A percentile compares a stretch with the other conserved stretches of the same genome.
phyloP scores from a whole-genome alignment of 2,329 filamentous ascomycete genomes.

The Cladosporium sp. region DNA sequence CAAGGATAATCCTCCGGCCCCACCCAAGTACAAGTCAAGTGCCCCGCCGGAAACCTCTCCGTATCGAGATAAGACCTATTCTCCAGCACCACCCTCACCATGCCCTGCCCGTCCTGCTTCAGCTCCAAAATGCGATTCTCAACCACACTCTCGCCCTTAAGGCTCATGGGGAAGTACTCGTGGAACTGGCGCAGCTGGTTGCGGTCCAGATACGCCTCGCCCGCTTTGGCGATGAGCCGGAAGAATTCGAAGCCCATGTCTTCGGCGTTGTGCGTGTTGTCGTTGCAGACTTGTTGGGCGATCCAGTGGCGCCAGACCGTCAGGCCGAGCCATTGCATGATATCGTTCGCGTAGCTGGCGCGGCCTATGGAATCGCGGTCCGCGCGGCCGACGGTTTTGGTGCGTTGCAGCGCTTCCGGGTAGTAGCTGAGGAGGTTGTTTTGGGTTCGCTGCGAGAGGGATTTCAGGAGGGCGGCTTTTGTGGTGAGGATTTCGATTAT shows the following conservation, averaged over 20 bases:
- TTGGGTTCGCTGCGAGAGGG: constrained; percentile 25
- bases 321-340: constrained; percentile 49
- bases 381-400: constrained; percentile 23
- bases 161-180: constrained; percentile 39
- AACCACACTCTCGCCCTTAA: constrained; percentile 39
- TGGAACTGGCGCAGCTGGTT: constrained; percentile 36
- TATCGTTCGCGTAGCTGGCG: constrained; percentile 43
- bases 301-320: constrained; percentile 46
- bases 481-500: constrained; percentile 28
- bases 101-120: constrained; percentile 30
- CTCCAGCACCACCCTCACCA: constrained; percentile 7
- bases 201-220: constrained; percentile 41
- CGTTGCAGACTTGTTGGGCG: constrained; percentile 35
- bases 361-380: constrained; percentile 34
- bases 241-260: constrained; percentile 48
- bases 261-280: constrained; percentile 32
- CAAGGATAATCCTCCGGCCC: constrained; percentile 12
- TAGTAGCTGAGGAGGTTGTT: constrained; percentile 34
- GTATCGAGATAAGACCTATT: constrained; percentile 4
- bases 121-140: constrained; percentile 38
- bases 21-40: constrained; percentile 9
- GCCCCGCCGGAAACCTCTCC: constrained; percentile 2
- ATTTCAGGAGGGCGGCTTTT: constrained; percentile 25
- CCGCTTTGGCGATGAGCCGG: constrained; percentile 35
- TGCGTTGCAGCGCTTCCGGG: constrained; percentile 24